Conservation (phyloP, 169 alveolate genomes). For the Cryptosporidium parvum region DNA sequence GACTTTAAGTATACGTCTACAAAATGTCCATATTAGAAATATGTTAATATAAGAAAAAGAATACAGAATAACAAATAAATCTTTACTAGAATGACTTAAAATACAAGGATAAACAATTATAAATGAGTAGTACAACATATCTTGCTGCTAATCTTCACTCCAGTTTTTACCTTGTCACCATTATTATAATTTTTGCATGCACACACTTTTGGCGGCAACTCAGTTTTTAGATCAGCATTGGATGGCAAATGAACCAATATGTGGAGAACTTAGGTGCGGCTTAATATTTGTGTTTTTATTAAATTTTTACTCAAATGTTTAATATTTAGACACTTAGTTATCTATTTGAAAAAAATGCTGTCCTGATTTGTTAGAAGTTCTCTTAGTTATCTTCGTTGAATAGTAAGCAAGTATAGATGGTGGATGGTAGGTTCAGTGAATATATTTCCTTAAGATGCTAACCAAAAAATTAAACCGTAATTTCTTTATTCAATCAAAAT, state of each 20-base stretch:
- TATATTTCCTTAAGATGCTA: neutral
- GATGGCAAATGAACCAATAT: neutral
- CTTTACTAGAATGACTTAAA: neutral
- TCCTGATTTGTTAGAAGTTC: neutral
- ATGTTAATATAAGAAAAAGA: neutral
- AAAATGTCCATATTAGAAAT: slow-evolving; percentile 44
- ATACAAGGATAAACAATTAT: neutral
- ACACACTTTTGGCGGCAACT: slow-evolving; percentile 15
- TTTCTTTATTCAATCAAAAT: neutral
- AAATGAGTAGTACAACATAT: neutral
- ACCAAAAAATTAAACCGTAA: too few relatives aligned
- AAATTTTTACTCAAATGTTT: too few relatives aligned
- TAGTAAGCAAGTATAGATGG: neutral
- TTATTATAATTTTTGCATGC: neutral
- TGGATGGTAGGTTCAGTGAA: neutral
- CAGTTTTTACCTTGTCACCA: neutral
- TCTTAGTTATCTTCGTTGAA: neutral
- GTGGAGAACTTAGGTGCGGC: neutral
- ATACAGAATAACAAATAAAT: neutral
- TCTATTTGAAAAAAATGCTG: too few relatives aligned
- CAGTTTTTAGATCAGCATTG: neutral
- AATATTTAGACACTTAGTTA: neutral
- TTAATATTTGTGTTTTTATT: neutral
- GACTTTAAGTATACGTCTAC: slow-evolving; percentile 52
- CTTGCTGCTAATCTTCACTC: neutral